Conservation (phyloP, 1,284 basidiomycete genomes). For the Rugosomyces carneus region DNA sequence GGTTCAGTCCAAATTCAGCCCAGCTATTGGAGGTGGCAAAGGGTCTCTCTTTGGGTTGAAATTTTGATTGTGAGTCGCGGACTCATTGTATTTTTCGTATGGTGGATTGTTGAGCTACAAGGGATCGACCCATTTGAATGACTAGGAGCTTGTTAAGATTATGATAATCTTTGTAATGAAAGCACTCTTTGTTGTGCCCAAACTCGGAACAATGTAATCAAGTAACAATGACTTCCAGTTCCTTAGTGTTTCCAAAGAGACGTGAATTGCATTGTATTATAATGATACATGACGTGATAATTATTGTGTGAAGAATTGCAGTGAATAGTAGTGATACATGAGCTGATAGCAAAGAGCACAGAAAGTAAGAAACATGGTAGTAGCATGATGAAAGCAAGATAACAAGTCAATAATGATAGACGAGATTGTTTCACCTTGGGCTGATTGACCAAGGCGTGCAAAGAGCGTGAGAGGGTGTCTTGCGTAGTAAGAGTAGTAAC, state of each 20-base stretch:
- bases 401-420: not conserved
- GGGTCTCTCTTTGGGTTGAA: no score
- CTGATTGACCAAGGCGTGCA: no score
- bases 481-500: no score
- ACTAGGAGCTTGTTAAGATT: not conserved
- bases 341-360: not conserved
- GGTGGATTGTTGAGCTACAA: not conserved
- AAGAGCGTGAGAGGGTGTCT: no score
- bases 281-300: not conserved
- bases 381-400: not conserved
- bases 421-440: no score
- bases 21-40: slow-evolving; percentile 42
- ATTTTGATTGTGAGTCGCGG: slow-evolving; percentile 63
- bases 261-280: not conserved
- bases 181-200: not conserved
- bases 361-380: not conserved
- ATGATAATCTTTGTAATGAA: not conserved
- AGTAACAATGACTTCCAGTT: not conserved
- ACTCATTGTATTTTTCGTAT: slow-evolving; percentile 33
- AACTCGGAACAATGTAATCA: not conserved
- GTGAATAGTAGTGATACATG: not conserved
- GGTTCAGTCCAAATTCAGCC: slow-evolving; percentile 58
- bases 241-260: not conserved
- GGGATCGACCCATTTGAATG: not conserved
- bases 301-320: not conserved